Percentiles rank a stretch among this genome's conserved stretches.
Conservation (phyloP, 2,329 filamentous ascomycete genomes). For the Venturia aucupariae region DNA sequence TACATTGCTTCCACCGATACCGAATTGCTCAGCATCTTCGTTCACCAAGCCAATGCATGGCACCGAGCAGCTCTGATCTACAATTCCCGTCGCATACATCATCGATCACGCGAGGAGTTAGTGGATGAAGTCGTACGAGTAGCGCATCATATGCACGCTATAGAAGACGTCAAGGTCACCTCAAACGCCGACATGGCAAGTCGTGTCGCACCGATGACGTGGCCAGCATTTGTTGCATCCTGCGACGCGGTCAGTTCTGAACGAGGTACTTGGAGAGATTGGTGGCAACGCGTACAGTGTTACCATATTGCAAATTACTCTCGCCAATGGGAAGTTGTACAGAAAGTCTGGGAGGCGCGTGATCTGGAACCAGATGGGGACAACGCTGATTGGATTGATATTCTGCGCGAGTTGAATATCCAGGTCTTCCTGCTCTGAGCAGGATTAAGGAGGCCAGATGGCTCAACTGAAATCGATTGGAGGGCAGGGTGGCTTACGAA, state of each 20-base stretch:
- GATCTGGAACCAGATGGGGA: not conserved
- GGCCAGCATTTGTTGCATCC: not conserved
- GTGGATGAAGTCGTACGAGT: not conserved
- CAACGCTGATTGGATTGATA: not conserved
- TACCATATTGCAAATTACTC: not conserved
- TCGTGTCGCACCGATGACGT: not conserved
- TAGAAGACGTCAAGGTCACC: not conserved
- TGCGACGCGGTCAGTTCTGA: not conserved
- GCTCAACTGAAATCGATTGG: not conserved
- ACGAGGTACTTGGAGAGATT: not conserved
- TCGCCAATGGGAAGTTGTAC: slow-evolving; percentile 3
- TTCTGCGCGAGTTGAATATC: not conserved
- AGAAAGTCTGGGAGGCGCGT: not conserved
- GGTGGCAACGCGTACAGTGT: not conserved
- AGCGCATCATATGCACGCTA: not conserved
- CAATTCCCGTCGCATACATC: not conserved
- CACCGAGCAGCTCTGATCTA: not conserved
- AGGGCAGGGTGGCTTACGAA: too few relatives aligned
- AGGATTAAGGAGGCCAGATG: not conserved
- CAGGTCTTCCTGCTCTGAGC: not conserved
- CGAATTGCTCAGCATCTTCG: not conserved
- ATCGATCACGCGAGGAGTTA: not conserved
- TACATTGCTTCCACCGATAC: not conserved
- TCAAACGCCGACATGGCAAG: not conserved
- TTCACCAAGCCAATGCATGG: slow-evolving; percentile 1